Evolutionary conservation across 1,284 basidiomycete genomes (phyloP).

Genomic region (Ustilago cynodontis): DNA sequence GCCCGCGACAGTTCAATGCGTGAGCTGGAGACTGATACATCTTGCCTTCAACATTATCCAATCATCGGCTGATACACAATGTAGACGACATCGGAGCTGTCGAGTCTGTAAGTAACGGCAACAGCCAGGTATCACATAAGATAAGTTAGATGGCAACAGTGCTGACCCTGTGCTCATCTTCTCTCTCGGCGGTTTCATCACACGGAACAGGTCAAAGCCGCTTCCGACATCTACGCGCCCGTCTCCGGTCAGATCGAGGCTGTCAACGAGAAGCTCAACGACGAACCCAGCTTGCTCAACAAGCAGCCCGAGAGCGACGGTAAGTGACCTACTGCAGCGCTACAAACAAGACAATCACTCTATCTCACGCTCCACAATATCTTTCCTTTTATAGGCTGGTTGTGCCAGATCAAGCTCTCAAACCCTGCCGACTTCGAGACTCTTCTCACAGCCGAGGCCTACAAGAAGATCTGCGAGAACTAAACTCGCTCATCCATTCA

Average conservation of each 20-base stretch:
- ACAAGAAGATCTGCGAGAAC: constrained; percentile 73
- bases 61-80: not conserved
- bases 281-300: constrained; percentile 85
- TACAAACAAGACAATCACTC: not conserved
- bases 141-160: not conserved
- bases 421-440: constrained; percentile 80
- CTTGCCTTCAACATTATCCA: not conserved
- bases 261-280: constrained; percentile 81
- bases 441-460: constrained; percentile 82
- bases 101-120: constrained; percentile 77
- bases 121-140: not conserved
- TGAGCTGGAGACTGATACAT: not conserved
- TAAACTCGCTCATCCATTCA: constrained; percentile 11
- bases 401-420: constrained; percentile 90
- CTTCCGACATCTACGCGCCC: constrained; percentile 96
- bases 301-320: constrained; percentile 87
- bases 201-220: constrained; percentile 79
- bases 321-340: constrained; percentile 71
- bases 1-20: not conserved
- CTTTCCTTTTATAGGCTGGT: constrained; percentile 79
- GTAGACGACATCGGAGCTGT: constrained; percentile 92
- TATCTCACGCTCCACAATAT: not conserved
- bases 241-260: constrained; percentile 85
- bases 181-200: not conserved
- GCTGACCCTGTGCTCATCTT: constrained; percentile 8